Conservation (phyloP, 1,284 basidiomycete species). For the Tremellales sp. region DNA sequence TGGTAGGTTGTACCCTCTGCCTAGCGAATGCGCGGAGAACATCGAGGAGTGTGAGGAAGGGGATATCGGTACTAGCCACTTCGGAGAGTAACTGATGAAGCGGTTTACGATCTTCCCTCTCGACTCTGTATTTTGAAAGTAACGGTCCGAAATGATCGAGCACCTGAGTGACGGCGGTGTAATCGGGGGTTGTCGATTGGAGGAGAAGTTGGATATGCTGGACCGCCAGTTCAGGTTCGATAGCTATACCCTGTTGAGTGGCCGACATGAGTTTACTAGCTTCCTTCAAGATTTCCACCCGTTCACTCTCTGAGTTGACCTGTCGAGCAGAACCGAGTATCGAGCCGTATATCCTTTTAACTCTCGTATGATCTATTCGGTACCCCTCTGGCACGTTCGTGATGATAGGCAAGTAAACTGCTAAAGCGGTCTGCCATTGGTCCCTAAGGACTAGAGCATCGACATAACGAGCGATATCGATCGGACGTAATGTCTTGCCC, state of each 20-base stretch:
- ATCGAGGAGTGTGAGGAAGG: conserved; percentile 11
- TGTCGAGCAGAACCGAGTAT: not conserved
- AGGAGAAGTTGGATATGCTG: not conserved
- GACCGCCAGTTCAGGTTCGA: too few relatives aligned
- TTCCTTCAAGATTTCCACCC: too few relatives aligned
- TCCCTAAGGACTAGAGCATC: conserved; percentile 8
- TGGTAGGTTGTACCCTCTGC: conserved; percentile 7
- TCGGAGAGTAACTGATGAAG: not conserved
- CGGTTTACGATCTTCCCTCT: not conserved
- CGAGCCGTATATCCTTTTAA: not conserved
- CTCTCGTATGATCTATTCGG: not conserved
- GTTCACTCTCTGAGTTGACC: too few relatives aligned
- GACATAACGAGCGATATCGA: conserved; percentile 6
- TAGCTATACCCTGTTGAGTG: too few relatives aligned
- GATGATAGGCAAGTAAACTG: not conserved
- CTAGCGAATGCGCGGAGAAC: conserved; percentile 12
- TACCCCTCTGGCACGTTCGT: not conserved
- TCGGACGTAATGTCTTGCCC: not conserved
- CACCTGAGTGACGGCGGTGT: not conserved
- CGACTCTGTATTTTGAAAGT: too few relatives aligned
- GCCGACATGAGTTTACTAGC: too few relatives aligned
- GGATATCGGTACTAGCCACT: conserved; percentile 4
- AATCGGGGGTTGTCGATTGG: not conserved
- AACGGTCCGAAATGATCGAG: not conserved
- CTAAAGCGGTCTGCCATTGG: not conserved